Conservation (phyloP, 2,329 filamentous ascomycete species). For the Penicillium sp. region DNA sequence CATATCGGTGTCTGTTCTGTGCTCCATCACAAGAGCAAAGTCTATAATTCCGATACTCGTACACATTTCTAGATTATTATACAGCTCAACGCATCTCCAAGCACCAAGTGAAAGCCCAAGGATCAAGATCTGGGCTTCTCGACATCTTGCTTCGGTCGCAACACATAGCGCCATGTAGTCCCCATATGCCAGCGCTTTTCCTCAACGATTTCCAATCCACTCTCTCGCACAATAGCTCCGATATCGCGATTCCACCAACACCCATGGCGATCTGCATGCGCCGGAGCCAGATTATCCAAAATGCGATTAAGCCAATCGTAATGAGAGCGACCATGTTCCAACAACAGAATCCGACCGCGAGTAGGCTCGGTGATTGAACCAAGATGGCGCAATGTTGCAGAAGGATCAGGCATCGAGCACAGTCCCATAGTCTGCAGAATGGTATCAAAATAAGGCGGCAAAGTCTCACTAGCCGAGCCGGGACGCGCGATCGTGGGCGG, state of each 20-base stretch:
- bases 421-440: conserved; percentile 54
- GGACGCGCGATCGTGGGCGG: conserved; percentile 4
- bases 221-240: conserved; percentile 48
- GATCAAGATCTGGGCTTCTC: conserved; percentile 2
- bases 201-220: conserved; percentile 50
- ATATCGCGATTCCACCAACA: conserved; percentile 58
- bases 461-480: neutral
- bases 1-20: too few species aligned
- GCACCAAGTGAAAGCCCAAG: neutral
- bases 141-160: conserved; percentile 31
- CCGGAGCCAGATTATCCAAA: conserved; percentile 49
- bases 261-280: conserved; percentile 52
- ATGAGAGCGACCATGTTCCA: conserved; percentile 52
- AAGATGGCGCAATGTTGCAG: conserved; percentile 43
- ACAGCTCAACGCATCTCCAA: neutral
- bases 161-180: conserved; percentile 49
- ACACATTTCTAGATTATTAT: neutral
- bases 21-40: neutral
- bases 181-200: conserved; percentile 50
- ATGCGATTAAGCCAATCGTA: conserved; percentile 50
- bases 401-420: conserved; percentile 49
- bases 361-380: conserved; percentile 41
- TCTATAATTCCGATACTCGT: conserved; percentile 5
- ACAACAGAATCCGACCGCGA: conserved; percentile 46
- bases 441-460: conserved; percentile 43